These are phyloP conservation scores for Blastobotrys buckinghamii DNA, from an alignment of 1,139 yeast genomes.

Conservation along the genomic window DNA sequence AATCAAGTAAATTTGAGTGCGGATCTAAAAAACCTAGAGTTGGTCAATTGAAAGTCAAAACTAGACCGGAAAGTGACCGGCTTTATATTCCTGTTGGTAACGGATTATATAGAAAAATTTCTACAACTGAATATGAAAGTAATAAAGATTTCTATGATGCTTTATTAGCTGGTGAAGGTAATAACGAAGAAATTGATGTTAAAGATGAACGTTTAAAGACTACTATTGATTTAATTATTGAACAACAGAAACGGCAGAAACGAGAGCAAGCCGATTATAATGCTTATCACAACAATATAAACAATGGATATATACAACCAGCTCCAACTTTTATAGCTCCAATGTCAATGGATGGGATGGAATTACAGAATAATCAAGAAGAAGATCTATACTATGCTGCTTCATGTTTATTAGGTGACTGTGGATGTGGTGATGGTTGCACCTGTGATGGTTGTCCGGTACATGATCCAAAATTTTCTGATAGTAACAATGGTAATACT, in stretches of 20 bases:
- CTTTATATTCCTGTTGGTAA: slow-evolving; percentile 34
- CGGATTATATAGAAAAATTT: slow-evolving; percentile 28
- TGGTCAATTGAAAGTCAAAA: slow-evolving; percentile 11
- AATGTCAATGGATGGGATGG: slow-evolving; percentile 29
- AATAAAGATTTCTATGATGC: slow-evolving; percentile 10
- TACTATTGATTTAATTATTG: neutral
- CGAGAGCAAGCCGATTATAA: neutral
- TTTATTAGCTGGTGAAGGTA: neutral
- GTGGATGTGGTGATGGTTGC: slow-evolving; percentile 36
- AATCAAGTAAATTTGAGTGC: neutral
- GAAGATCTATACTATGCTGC: slow-evolving; percentile 32
- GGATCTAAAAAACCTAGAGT: neutral
- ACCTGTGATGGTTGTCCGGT: slow-evolving; percentile 35
- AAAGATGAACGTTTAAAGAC: neutral
- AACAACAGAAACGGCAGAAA: neutral
- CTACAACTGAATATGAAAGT: slow-evolving; percentile 11
- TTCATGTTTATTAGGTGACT: slow-evolving; percentile 36
- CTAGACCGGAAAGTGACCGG: slow-evolving; percentile 18
- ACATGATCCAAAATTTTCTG: slow-evolving; percentile 22
- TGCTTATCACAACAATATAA: neutral
- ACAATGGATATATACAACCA: neutral
- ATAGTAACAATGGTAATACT: neutral
- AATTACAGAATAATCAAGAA: slow-evolving; percentile 11
- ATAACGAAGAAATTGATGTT: neutral
- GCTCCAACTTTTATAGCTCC: slow-evolving; percentile 35